Base-by-base conservation (phyloP, 2,329 filamentous ascomycete species). In the Paecilomyces sp. region DNA sequence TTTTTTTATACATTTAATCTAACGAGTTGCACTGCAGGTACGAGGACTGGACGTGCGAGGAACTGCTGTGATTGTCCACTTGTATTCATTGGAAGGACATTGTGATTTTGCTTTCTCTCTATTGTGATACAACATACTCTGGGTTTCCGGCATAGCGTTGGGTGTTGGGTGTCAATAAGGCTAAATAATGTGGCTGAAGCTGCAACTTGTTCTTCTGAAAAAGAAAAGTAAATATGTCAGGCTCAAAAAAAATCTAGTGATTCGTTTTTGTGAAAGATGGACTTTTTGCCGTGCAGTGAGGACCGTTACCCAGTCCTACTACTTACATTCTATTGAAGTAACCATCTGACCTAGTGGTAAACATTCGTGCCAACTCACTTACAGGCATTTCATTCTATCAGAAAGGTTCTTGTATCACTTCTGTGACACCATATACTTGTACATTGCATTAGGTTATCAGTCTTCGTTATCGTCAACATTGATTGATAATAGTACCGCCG, bases 1-100 rank as follows among this genome's bases (percentile, higher is more conserved):
- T 22, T 22, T 22, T 22, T 22, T 22, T 34, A 57, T 47, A 47
- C 9, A 47, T 34, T 34, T 3, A 50, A 24, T 56, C 51, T 53
- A 68, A 24, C 15, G 31, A 56, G 18, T 24, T 25, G 30, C 57
- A n/a, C 31, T 8, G 31, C 66, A 93, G 90, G 80, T 97, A 97
- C 77, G 94, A 99, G 83, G 94, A 99, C 76, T 99, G 94, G 94
- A 96, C 92, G 36, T 97, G 92, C 78, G 94, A 97, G 79, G 94
- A 99, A 78, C 82, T 97, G 65, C 83, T 96, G 58, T 83, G 77
- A 72, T 62, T 31, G 28, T 50, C 57, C 62, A 55, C 64, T 62
- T 63, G 58, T 62, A 57, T 62, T 63, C 60, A 64, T 62, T 61
- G 64, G 66, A 61, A 63, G 68, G 62, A 63, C 60, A 59, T 62